Evolutionary conservation across 441 rosid genomes (phyloP), one percentile per base, ranked within the genome.

Genomic region (Erodium moschatum): DNA sequence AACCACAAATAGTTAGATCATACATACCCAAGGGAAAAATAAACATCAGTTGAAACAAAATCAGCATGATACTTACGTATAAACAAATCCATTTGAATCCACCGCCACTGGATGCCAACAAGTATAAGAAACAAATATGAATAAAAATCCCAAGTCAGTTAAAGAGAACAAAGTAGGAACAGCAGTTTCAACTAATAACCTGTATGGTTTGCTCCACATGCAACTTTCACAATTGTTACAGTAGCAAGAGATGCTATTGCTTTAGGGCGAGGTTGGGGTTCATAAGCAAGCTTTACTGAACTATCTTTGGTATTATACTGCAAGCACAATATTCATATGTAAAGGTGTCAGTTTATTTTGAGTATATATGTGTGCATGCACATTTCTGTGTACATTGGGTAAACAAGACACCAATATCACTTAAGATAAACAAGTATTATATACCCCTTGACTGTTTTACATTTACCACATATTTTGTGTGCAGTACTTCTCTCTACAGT

Each of bases 271-370:
- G 99, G 92, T 74, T 94, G 97, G 74, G 96, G 87, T 82, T 94
- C 97, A 64, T 91, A 94, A 60, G 91, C 94, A 72, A 91, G 92
- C 78, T 75, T 84, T 66, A 91, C 96, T 0, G 92, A 91, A 77
- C 89, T 86, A 78, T 91, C 97, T 84, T 88, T 94, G 66, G 88
- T 85, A 76, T 94, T 94, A 74, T 84, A 91, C 98, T 93, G 84
- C 74, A 80, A 70, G 54, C 58, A 74, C 11, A 70, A 13, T 66
- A 56, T 63, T 63, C 15, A 63, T 63, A 63, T 63, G 15, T 29
- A 63, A 13, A 21, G 24, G 18, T 27, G 40, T 60, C 19, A 18
- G 24, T 6, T 60, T 60, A 60, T n/a, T 16, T 60, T 60, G 64
- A 18, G 12, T 60, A 18, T 19, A 60, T 21, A 60, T 12, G 13